Evolutionary conservation across 1,284 basidiomycete species (phyloP), one percentile per base, ranked within the genome.

Genomic region (Anthracocystis walkeri): DNA sequence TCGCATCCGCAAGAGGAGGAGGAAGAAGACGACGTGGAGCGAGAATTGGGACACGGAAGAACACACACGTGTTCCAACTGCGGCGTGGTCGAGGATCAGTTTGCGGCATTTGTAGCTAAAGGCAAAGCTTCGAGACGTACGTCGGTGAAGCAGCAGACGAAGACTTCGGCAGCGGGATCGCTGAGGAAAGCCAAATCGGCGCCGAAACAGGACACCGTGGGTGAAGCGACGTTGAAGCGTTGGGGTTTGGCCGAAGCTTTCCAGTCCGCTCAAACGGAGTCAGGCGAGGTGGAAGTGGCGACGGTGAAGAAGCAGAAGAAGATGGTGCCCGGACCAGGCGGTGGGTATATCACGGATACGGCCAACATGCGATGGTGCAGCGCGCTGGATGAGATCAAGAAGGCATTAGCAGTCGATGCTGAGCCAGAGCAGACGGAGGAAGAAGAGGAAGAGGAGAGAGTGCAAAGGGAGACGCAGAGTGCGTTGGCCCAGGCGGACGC

Each of bases 341-440:
- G 79, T 2, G 58, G 63, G 0, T 79, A 78, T 40, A 82, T 82
- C 49, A 80, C 80, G 16, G 77, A 80, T 53, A 82, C 80, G 1
- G 80, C 80, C 16, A 79, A 82, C 35, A 25, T 70, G 23, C 52
- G 80, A 20, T 82, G 80, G 80, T 79, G 80, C 59, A 67, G 59
- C 14, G 80, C 80, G 6, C 31, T 82, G 45, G 71, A 77, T 23
- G 80, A 82, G 63, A 82, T 82, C 63, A 79, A 78, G 40, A 70
- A 70, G 58, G 80, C 80, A 10, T 52, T 82, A 3, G 69, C 69
- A 1, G 58, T 35, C 2, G 61, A 67, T 5, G 53, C 38, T 20
- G 50, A 64, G 16, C 46, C 12, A 1, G 8, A n/a, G 25, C 48
- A 18, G 18, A 31, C 48, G 1, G 42, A 40, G 2, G 45, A 44